Base-by-base conservation (phyloP, 352 stramenopile genomes). In the Pythium angustatum region DNA sequence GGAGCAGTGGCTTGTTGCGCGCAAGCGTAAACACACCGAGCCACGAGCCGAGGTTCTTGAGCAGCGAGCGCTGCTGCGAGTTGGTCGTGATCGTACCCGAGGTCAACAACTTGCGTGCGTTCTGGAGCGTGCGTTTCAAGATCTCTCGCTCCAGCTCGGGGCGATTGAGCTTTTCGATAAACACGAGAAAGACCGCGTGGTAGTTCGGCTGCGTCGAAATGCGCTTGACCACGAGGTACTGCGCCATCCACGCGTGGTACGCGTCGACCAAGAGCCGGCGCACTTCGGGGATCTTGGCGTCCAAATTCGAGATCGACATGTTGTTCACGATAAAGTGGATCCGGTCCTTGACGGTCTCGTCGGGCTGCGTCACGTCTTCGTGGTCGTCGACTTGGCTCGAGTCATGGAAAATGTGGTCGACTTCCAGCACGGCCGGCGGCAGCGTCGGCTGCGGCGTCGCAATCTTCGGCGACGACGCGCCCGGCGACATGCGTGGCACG, bases 271-370 rank as follows among this genome's bases (percentile, higher is more conserved):
- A 71, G 69, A 99, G 88, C 40, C 98, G 94, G 47, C 93, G 96
- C 38, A 99, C 83, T 63, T 99, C 96, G 22, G 94, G 81, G 28
- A 98, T 97, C 78, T 99, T 99, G 28, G 82, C 83, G 52, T 99
- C 95, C 22, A 99, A 77, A 71, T 99, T 99, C 26, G 87, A 96
- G 55, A 97, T 94, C 47, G 97, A 98, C 73, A 99, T 94, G 73
- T 99, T 99, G 81, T 99, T 99, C 68, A 99, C 97, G 21, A 99
- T 95, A 67, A 99, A 99, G 73, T 99, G 96, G 64, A 99, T 97
- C n/a, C 96, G 83, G 73, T 99, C 97, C 57, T 98, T 87, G 48
- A 98, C 69, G 22, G 62, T 83, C 68, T 94, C 83, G 14, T 94
- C 87, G 0, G 87, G 87, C 58, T 96, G 85, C 43, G 73, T 63